Evolutionary conservation across 2,329 filamentous ascomycete species (phyloP), one percentile per base, ranked within the genome.

Genomic region (Hymenoscyphus fructigenus): DNA sequence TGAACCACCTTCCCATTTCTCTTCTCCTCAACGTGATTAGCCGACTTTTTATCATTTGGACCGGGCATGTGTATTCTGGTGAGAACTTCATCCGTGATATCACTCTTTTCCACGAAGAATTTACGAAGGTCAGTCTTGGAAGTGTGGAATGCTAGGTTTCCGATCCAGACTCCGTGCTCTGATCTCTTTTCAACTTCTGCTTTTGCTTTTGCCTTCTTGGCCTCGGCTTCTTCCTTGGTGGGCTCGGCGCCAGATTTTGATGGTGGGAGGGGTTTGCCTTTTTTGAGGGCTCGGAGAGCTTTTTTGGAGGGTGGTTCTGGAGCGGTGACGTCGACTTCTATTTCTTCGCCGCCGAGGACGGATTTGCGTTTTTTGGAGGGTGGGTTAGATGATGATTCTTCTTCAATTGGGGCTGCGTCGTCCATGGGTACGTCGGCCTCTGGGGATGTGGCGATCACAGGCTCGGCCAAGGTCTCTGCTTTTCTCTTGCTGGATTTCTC

Each of bases 281-380:
- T 97, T 78, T 97, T 98, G 65, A 96, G 86, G 67, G 89, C 89
- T 76, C 95, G 92, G 71, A 93, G 87, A 67, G 92, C 93, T 76
- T 95, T 96, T 79, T 98, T 99, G 38, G 95, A 98, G 0, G 92
- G 92, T 23, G 95, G 95, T 75, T 98, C 93, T 29, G 95, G 95
- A n/a, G 91, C 88, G 69, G 82, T 84, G 68, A 99, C 80, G 76
- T 99, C 92, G 75, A 99, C 93, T 77, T 96, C 92, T 74, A 99
- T 90, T 73, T 93, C 91, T 58, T 88, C 85, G 15, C 28, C 60
- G 36, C 17, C 36, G 44, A 74, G 76, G 20, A 79, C 79, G 59
- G 87, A 81, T 78, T 94, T 95, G 78, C 91, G 90, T 81, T 96
- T 92, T 66, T 76, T 76, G 9, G 69, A 65, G n/a, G 73, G 69